Conservation (phyloP, 257 asterid species). For the Solanum ossicruentum region DNA sequence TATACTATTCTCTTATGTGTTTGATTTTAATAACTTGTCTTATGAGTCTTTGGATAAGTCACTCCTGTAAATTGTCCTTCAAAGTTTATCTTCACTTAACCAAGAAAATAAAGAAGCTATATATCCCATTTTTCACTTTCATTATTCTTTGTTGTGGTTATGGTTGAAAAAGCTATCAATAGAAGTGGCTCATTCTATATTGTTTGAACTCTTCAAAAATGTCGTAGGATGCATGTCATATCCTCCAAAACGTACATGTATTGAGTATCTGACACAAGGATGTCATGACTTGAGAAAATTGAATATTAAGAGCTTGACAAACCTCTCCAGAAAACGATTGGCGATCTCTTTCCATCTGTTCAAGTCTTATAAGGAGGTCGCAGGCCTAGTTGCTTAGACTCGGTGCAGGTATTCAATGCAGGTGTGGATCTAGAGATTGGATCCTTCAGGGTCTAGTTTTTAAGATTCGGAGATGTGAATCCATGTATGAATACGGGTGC, state of each 20-base stretch:
- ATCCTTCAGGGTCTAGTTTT: too few species aligned
- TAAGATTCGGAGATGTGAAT: too few species aligned
- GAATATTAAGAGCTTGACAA: background rate
- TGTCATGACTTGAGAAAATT: background rate
- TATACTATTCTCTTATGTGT: background rate
- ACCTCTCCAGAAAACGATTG: background rate
- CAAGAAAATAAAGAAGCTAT: background rate
- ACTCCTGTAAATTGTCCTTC: background rate
- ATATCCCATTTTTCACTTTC: background rate
- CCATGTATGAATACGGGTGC: too few species aligned
- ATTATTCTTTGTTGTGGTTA: background rate
- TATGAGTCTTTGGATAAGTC: background rate
- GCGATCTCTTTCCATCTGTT: background rate
- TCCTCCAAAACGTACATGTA: background rate
- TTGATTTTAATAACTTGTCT: background rate
- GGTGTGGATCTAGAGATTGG: too few species aligned
- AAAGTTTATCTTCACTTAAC: background rate
- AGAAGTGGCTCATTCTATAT: background rate
- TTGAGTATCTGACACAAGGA: background rate
- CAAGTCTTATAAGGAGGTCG: background rate
- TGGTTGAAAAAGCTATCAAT: background rate
- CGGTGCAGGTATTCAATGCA: too few species aligned
- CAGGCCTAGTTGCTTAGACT: background rate
- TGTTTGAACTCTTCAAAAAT: background rate
- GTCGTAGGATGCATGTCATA: fast-evolving